Evolutionary conservation across 352 stramenopile species (phyloP), one percentile per base, ranked within the genome.

Genomic region (Phytophthora aleatoria): DNA sequence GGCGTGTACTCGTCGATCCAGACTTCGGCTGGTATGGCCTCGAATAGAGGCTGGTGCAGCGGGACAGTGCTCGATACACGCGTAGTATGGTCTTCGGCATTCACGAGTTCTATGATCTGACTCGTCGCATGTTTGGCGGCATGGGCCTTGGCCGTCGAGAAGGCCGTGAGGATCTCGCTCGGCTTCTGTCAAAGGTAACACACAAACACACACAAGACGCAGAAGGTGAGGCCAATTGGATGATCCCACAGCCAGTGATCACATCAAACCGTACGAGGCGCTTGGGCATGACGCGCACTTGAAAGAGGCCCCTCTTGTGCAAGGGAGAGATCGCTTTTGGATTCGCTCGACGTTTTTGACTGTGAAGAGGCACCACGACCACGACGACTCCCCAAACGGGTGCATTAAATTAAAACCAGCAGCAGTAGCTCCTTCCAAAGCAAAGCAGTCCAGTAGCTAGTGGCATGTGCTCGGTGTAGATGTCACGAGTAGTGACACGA

Each of bases 1-100:
- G 93, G 87, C 41, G 83, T 91, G 74, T 98, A 98, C 58, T 98
- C 85, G 50, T 96, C 87, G 65, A 98, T 98, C 71, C 92, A 89
- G 48, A 98, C 74, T 38, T 91, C 78, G 0, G 76, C 68, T 0
- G 94, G 93, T 31, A 69, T 79, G 7, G 93, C 78, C 49, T 97
- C 83, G 50, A 98, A 98, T 41, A 98, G 67, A 28, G 92, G 91
- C 49, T 87, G 77, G 50, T 96, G 87, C 36, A 97, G 52, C 0
- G 90, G 86, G 26, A 98, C 92, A 9, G 61, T 43, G 67, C 79
- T 92, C 10, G 81, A 77, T 8, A 88, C 63, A 50, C 70, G 77
- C 11, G 67, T 36, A 1, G 85, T 90, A 75, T 96, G 79, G 61
- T 97, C 88, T 54, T 81, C 78, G 6, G 81, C 69, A 50, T 92